Evolutionary conservation across 148 eudicot species (phyloP).

Genomic region (Rhododendron kiyosumense): DNA sequence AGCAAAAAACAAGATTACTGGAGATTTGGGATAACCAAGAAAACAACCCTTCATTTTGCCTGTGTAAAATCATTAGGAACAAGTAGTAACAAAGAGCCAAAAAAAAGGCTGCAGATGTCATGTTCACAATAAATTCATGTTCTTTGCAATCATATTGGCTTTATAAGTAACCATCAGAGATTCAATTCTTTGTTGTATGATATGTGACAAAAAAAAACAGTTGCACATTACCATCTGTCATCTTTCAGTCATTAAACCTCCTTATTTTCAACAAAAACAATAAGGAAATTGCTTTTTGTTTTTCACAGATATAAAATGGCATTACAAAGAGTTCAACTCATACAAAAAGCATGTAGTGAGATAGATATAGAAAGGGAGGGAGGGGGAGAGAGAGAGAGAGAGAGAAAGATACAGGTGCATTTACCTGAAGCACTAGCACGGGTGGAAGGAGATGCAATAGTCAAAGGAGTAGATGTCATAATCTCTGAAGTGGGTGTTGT

Average conservation of each 20-base stretch:
- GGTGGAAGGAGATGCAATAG: too few relatives aligned
- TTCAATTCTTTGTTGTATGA: background rate
- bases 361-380: too few relatives aligned
- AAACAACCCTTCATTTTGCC: slow-evolving; percentile 27
- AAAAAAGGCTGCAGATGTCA: slow-evolving; percentile 10
- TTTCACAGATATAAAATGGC: too few relatives aligned
- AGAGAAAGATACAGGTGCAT: too few relatives aligned
- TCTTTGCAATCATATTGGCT: background rate
- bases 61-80: slow-evolving; percentile 30
- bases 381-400: too few relatives aligned
- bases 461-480: too few relatives aligned
- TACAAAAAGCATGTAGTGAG: too few relatives aligned
- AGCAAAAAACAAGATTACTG: slow-evolving; percentile 12
- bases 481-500: too few relatives aligned
- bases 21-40: slow-evolving; percentile 35
- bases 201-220: background rate
- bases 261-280: background rate
- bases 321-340: too few relatives aligned
- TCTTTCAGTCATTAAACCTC: background rate
- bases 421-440: too few relatives aligned
- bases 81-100: background rate
- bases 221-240: background rate
- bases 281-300: background rate
- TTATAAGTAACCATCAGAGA: background rate
- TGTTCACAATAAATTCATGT: background rate